Conservation (phyloP, 2,329 filamentous ascomycete genomes). For the Beauveria varroae region DNA sequence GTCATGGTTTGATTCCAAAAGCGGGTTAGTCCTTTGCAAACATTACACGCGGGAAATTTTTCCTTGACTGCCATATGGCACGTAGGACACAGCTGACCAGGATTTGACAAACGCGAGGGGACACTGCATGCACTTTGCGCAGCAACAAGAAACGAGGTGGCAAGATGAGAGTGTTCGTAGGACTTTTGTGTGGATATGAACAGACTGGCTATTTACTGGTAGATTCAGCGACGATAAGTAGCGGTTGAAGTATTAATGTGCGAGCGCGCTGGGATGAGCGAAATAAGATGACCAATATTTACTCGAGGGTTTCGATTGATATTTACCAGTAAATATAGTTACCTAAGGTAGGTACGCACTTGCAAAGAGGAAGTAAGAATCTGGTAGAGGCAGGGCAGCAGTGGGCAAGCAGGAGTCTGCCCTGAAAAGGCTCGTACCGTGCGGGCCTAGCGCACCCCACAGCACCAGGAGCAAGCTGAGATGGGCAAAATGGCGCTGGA, state of each 20-base stretch:
- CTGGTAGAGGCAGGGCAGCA: too few relatives aligned
- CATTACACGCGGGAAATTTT: too few relatives aligned
- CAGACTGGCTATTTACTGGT: too few relatives aligned
- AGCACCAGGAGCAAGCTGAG: not conserved
- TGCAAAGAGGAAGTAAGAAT: too few relatives aligned
- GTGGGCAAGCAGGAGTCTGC: not conserved
- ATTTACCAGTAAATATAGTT: not conserved
- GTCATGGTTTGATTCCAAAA: not conserved
- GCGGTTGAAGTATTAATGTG: too few relatives aligned
- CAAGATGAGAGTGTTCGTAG: not conserved
- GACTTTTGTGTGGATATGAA: too few relatives aligned
- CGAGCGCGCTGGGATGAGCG: not conserved
- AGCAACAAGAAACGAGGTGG: not conserved
- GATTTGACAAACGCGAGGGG: too few relatives aligned
- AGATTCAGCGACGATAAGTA: not conserved
- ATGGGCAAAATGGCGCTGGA: not conserved
- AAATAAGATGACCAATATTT: not conserved
- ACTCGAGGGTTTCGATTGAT: not conserved
- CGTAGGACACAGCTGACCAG: not conserved
- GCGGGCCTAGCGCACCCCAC: slow-evolving; percentile 1
- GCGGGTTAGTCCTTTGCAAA: not conserved
- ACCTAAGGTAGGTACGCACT: too few relatives aligned
- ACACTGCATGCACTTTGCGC: too few relatives aligned
- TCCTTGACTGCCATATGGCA: not conserved
- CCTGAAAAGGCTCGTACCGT: slow-evolving; percentile 9